phyloP scores from a whole-genome alignment of 2,329 filamentous ascomycete genomes.

The Phoma herbarum region DNA sequence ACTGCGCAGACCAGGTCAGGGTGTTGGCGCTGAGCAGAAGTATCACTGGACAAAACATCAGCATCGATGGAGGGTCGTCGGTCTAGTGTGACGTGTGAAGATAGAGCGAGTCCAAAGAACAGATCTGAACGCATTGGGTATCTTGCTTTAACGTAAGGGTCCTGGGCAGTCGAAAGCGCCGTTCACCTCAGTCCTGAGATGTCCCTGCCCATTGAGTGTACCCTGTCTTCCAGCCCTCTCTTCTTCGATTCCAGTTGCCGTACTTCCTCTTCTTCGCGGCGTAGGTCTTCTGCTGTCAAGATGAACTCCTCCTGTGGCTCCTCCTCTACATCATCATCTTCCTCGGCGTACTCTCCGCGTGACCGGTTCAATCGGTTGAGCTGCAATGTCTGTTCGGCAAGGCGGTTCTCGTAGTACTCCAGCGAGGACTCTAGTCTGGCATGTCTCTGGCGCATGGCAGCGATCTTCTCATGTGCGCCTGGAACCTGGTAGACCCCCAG shows the following conservation, averaged over 20 bases:
- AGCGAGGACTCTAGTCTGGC: constrained; percentile 76
- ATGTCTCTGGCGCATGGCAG: constrained; percentile 74
- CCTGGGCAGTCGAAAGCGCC: constrained; percentile 31
- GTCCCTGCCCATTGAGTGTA: constrained; percentile 74
- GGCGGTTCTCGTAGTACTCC: constrained; percentile 80
- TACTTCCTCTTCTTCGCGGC: constrained; percentile 74
- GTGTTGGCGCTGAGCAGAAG: constrained; percentile 47
- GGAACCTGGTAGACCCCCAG: constrained; percentile 86
- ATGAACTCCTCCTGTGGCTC: constrained; percentile 54
- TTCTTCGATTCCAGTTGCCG: constrained; percentile 70
- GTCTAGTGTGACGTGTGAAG: constrained; percentile 23
- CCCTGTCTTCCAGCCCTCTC: constrained; percentile 67
- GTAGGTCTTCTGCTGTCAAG: constrained; percentile 74
- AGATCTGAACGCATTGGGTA: constrained; percentile 10
- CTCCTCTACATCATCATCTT: constrained; percentile 56
- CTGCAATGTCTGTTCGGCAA: constrained; percentile 77
- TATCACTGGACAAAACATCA: constrained; percentile 51
- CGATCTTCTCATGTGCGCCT: constrained; percentile 80
- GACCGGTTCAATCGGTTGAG: constrained; percentile 74
- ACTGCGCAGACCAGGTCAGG: constrained; percentile 50
- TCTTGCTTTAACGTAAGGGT: constrained; percentile 41
- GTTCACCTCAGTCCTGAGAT: constrained; percentile 64
- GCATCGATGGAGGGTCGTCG: constrained; percentile 49
- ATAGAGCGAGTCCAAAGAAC: neutral
- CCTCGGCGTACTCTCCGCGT: constrained; percentile 66